Conservation (phyloP, 768 basidiomycete genomes). For the Mycena galopus region DNA sequence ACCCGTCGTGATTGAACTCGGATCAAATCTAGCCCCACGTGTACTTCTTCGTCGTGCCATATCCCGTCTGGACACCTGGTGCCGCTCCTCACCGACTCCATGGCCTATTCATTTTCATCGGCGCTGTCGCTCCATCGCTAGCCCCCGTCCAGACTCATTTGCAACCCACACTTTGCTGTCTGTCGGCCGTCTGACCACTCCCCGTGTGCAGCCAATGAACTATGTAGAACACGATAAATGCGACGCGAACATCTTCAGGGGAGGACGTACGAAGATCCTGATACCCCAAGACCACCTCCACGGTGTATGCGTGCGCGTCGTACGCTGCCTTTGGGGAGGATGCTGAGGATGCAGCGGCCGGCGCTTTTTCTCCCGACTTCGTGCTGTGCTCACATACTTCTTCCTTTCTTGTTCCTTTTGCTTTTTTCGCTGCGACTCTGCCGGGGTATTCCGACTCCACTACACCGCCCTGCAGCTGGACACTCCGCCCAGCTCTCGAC, state of each 20-base stretch:
- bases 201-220: not conserved
- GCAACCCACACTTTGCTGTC: not conserved
- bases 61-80: not conserved
- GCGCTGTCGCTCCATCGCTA: not conserved
- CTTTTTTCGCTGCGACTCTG: not conserved
- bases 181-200: not conserved
- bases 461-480: not conserved
- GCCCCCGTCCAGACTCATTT: not conserved
- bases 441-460: slow-evolving; percentile 4
- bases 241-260: not conserved
- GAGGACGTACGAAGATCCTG: not conserved
- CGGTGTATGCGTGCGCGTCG: not conserved
- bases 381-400: not conserved
- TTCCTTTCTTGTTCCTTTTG: not conserved
- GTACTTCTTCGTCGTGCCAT: not conserved
- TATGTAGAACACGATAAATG: not conserved
- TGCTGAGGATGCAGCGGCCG: not conserved
- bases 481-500: slow-evolving; percentile 2
- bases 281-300: slow-evolving; percentile 4
- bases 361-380: no score
- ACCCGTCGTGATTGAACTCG: not conserved
- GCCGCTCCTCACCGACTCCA: not conserved
- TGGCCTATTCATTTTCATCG: not conserved
- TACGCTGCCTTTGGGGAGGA: not conserved
- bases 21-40: not conserved